Evolutionary conservation across 2,329 filamentous ascomycete genomes (phyloP).

Genomic region (Fusarium decemcellulare): DNA sequence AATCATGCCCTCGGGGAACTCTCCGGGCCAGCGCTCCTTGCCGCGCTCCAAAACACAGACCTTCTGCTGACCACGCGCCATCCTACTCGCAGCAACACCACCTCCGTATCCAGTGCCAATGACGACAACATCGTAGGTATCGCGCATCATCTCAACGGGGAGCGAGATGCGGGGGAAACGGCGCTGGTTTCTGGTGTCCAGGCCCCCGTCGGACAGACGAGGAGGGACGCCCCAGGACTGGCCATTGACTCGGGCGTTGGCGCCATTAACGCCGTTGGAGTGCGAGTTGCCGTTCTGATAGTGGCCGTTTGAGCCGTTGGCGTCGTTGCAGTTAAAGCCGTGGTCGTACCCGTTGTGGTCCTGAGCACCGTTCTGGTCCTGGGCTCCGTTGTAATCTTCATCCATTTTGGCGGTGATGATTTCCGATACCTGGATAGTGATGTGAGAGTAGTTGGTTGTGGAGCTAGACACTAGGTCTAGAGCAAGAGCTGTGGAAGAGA

Average conservation of each 20-base stretch:
- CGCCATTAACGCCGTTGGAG: not conserved
- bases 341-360: not conserved
- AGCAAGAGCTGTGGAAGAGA: no score
- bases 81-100: slow-evolving; percentile 74
- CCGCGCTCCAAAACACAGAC: slow-evolving; percentile 78
- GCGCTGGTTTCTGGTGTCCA: slow-evolving; percentile 4
- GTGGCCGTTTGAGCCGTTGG: not conserved
- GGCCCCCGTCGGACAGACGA: not conserved
- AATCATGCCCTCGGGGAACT: slow-evolving; percentile 67
- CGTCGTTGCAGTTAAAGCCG: not conserved
- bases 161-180: slow-evolving; percentile 68
- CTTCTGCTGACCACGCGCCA: slow-evolving; percentile 69
- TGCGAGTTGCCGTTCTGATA: not conserved
- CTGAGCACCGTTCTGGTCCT: not conserved
- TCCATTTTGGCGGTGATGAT: no score
- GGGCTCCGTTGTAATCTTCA: not conserved
- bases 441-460: no score
- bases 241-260: not conserved
- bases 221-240: no score
- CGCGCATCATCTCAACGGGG: slow-evolving; percentile 69
- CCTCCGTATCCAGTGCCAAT: slow-evolving; percentile 80
- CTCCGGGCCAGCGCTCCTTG: slow-evolving; percentile 75
- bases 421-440: no score
- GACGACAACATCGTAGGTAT: slow-evolving; percentile 74
- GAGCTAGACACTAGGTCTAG: no score